These are phyloP conservation scores for Xylariaceae sp. DNA, from an alignment of 2,329 filamentous ascomycete genomes.

Conservation along the genomic window DNA sequence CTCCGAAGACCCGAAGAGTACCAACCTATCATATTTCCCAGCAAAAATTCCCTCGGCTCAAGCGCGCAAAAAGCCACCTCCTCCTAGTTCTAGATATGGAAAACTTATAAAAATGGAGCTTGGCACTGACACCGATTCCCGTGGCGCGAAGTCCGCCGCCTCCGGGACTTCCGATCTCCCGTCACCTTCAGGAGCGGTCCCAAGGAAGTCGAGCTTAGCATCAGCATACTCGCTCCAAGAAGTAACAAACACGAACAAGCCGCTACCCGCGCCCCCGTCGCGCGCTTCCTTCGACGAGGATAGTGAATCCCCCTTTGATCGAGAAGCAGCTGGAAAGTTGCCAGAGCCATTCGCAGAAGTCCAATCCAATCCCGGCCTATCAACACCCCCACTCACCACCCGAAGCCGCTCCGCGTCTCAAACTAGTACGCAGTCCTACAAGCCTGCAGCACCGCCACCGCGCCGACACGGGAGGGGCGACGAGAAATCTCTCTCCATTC, in stretches of 20 bases:
- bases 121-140: slow-evolving; percentile 37
- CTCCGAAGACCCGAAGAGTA: slow-evolving; percentile 41
- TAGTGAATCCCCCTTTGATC: slow-evolving; percentile 50
- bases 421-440: slow-evolving; percentile 34
- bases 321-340: slow-evolving; percentile 49
- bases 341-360: slow-evolving; percentile 41
- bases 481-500: slow-evolving; percentile 35
- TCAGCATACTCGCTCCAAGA: slow-evolving; percentile 36
- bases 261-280: slow-evolving; percentile 53
- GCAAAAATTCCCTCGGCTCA: slow-evolving; percentile 23
- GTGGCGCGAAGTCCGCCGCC: slow-evolving; percentile 9
- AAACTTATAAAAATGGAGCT: slow-evolving; percentile 60
- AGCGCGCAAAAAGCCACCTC: slow-evolving; percentile 59
- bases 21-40: slow-evolving; percentile 30
- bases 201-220: slow-evolving; percentile 24
- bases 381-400: slow-evolving; percentile 39
- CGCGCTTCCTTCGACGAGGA: slow-evolving; percentile 46
- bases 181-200: slow-evolving; percentile 18
- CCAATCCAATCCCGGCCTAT: slow-evolving; percentile 35
- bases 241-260: slow-evolving; percentile 56
- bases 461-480: slow-evolving; percentile 46
- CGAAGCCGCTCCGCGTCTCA: slow-evolving; percentile 34
- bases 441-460: slow-evolving; percentile 49
- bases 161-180: slow-evolving; percentile 22
- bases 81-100: slow-evolving; percentile 70